A percentile compares a stretch with the other conserved stretches of the same genome.
These are phyloP conservation scores for Sindora glabra DNA, from an alignment of 306 rosid genomes.

Conservation along the genomic window DNA sequence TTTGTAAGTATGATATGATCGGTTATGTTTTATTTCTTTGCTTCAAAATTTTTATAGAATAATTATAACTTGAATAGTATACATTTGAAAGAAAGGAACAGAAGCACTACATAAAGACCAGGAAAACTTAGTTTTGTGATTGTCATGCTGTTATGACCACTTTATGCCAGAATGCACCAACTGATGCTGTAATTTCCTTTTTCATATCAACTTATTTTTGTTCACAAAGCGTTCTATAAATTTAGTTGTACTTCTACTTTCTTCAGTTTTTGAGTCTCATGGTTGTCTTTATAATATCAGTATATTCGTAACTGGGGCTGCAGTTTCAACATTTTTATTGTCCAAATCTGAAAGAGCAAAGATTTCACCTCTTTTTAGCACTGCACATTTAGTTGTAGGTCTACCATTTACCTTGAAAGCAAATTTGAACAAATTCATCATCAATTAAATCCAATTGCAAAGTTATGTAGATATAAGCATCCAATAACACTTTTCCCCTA, in stretches of 20 bases:
- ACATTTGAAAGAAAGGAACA: background rate
- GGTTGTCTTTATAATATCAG: background rate
- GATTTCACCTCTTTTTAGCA: too few species aligned
- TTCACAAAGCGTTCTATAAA: background rate
- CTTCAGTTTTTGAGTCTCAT: background rate
- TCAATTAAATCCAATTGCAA: too few species aligned
- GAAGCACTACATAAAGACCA: background rate
- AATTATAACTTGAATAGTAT: background rate
- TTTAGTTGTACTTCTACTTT: background rate
- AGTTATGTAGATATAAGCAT: background rate
- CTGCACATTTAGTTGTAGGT: too few species aligned
- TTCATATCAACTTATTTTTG: background rate
- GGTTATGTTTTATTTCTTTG: background rate
- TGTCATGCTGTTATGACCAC: background rate
- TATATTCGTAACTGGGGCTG: background rate
- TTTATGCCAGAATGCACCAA: background rate
- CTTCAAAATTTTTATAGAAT: background rate
- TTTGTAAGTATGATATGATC: background rate
- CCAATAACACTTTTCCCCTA: background rate
- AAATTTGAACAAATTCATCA: too few species aligned
- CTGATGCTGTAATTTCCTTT: background rate
- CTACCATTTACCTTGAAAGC: too few species aligned
- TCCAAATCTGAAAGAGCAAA: too few species aligned
- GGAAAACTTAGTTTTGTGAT: background rate
- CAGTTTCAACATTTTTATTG: too few species aligned